Conservation (phyloP, 768 basidiomycete species). For the Collybia nuda region DNA sequence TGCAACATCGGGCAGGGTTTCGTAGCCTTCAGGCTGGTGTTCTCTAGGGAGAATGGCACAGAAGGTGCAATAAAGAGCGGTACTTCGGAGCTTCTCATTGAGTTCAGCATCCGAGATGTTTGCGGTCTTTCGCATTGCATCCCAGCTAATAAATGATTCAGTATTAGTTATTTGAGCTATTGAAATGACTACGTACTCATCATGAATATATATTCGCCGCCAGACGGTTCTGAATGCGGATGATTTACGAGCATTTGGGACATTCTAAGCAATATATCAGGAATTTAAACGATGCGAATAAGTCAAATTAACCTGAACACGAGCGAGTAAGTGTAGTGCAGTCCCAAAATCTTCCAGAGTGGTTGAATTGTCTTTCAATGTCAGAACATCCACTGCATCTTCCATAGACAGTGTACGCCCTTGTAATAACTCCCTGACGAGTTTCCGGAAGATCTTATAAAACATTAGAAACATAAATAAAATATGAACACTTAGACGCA, state of each 20-base stretch:
- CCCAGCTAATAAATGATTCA: constrained; percentile 59
- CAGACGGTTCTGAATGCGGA: constrained; percentile 78
- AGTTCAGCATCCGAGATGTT: constrained; percentile 79
- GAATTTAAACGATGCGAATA: not conserved
- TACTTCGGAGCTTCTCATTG: constrained; percentile 65
- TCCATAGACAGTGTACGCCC: constrained; percentile 76
- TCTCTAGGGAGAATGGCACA: constrained; percentile 42
- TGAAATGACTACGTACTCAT: constrained; percentile 61
- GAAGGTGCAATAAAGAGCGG: constrained; percentile 74
- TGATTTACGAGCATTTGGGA: constrained; percentile 68
- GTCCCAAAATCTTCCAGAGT: constrained; percentile 65
- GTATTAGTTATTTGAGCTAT: not conserved
- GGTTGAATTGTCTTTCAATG: constrained; percentile 75
- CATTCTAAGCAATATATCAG: constrained; percentile 36
- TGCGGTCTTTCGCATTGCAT: constrained; percentile 67
- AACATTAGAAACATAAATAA: not conserved
- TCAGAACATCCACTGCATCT: constrained; percentile 80
- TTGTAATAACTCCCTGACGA: constrained; percentile 68
- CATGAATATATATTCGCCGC: constrained; percentile 86
- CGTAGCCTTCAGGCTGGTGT: constrained; percentile 43
- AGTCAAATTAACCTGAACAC: constrained; percentile 41
- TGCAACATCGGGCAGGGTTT: constrained; percentile 58
- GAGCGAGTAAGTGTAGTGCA: constrained; percentile 65
- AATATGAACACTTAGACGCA: constrained; percentile 19
- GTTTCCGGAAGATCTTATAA: constrained; percentile 59